Evolutionary conservation across 2,329 filamentous ascomycete genomes (phyloP), one percentile per base, ranked within the genome.

Genomic region (Diaporthe batatas): DNA sequence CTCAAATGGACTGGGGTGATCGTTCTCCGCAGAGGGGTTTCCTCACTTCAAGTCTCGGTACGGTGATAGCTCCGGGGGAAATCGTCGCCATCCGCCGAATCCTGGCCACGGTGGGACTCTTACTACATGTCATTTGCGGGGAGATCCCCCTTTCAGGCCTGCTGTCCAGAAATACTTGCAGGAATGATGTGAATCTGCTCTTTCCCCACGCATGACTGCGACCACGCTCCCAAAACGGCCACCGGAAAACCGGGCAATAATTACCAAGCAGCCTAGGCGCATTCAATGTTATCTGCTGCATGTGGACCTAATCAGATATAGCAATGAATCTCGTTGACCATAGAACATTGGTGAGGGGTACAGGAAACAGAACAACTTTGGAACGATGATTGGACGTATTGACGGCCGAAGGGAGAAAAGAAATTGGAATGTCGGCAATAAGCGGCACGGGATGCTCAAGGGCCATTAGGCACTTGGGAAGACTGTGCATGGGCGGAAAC

Each of bases 71-170:
- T 11, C 4, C 16, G 6, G 25, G 53, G 8, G 10, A 34, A 36
- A n/a, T 57, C 29, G n/a, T 12, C 18, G 54, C 54, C 29, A 36
- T 57, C 54, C 54, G 54, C 18, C 54, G 54, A 34, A 57, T 57
- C 8, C 54, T 57, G 29, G 32, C 29, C 21, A 29, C 29, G 21
- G 32, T 57, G 54, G 54, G 29, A 16, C 18, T 16, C 34, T 36
- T 57, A 12, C 54, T 36, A 57, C 6, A 57, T 57, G 54, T 57
- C 54, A 36, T 12, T 57, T 57, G 54, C 10, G 29, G 54, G 54
- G 54, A 18, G 34, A 6, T n/a, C 54, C n/a, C 16, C 29, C 54
- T 34, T 21, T 57, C n/a, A 12, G 54, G 36, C 11, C 12, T 36
- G 2, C 10, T n/a, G 21, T n/a, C 32, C 18, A 23, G 29, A n/a